Base-by-base conservation (phyloP, 2,329 filamentous ascomycete genomes). In the Magnaporthales sp. region DNA sequence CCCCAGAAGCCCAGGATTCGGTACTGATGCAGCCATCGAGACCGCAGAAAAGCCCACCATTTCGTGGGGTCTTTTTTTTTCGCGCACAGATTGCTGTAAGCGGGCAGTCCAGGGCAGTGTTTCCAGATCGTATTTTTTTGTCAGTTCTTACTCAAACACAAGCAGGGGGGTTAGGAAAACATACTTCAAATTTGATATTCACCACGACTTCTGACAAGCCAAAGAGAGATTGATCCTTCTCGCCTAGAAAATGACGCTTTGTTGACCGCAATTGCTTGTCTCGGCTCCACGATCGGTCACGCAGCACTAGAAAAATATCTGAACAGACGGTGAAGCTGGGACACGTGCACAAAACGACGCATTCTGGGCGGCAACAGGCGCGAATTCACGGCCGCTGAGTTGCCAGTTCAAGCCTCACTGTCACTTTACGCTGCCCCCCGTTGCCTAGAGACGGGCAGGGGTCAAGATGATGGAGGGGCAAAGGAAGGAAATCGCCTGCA, bases 1-100 rank as follows among this genome's bases (percentile, higher is more conserved):
- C 69, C 68, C 71, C 71, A 69, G 63, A 29, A 66, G 58, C 26
- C 32, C 26, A 27, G 30, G 11, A 30, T 38, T 32, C 30, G 30
- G 30, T 8, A 38, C 62, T 38, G 62, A 22, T 32, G 62, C 30
- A 29, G 19, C 30, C 29, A 30, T 19, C 62, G 30, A 22, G 26
- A 24, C 30, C 62, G 24, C 22, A 11, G 51, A 64, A 38, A 24
- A 64, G 31, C n/a, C 62, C 32, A 63, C 30, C 62, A 27, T 38
- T 19, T 27, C 19, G 30, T 32, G 31, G 22, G 26, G 0, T 32
- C 29, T 63, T 32, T 38, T 7, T 7, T 38, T 26, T 0, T 58
- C 26, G 51, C 51, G 51, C 22, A 56, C n/a, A 56, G 10, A 56
- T 56, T 24, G 30, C 62, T 38, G 22, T 64, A 32, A 29, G 30